phyloP scores from a whole-genome alignment of 495 filamentous ascomycete genomes.

The Amorphotheca resinae region DNA sequence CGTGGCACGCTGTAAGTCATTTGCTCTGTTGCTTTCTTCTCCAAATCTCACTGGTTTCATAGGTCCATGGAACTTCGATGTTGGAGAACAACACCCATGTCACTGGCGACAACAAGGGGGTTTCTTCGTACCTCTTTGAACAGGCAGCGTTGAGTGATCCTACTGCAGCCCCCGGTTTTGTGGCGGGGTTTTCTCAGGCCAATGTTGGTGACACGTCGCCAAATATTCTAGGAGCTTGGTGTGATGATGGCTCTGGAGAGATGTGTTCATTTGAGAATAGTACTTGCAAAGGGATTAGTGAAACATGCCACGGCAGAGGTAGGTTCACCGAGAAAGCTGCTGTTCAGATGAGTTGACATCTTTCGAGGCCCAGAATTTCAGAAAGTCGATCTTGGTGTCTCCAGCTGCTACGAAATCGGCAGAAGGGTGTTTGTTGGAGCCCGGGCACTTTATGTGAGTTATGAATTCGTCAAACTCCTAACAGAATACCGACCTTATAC shows the following conservation, averaged over 20 bases:
- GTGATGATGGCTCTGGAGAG: conserved; percentile 58
- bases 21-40: not conserved
- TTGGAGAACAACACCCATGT: conserved; percentile 87
- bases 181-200: conserved; percentile 87
- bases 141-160: conserved; percentile 41
- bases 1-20: conserved; percentile 48
- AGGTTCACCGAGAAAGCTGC: too few relatives aligned
- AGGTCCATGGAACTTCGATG: conserved; percentile 66
- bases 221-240: conserved; percentile 75
- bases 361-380: conserved; percentile 53
- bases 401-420: conserved; percentile 65
- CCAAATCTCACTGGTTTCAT: not conserved
- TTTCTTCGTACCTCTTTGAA: conserved; percentile 77
- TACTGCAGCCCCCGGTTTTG: conserved; percentile 45
- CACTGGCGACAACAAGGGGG: conserved; percentile 93
- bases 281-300: conserved; percentile 60
- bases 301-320: conserved; percentile 71
- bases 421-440: conserved; percentile 53
- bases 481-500: not conserved
- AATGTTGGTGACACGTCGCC: conserved; percentile 91
- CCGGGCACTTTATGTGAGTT: conserved; percentile 44
- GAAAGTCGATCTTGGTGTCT: conserved; percentile 53
- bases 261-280: conserved; percentile 56
- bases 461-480: conserved; percentile 10
- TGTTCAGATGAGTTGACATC: too few relatives aligned